Evolutionary conservation across 2,329 filamentous ascomycete species (phyloP).

Genomic region (Ophiostoma perfectum): DNA sequence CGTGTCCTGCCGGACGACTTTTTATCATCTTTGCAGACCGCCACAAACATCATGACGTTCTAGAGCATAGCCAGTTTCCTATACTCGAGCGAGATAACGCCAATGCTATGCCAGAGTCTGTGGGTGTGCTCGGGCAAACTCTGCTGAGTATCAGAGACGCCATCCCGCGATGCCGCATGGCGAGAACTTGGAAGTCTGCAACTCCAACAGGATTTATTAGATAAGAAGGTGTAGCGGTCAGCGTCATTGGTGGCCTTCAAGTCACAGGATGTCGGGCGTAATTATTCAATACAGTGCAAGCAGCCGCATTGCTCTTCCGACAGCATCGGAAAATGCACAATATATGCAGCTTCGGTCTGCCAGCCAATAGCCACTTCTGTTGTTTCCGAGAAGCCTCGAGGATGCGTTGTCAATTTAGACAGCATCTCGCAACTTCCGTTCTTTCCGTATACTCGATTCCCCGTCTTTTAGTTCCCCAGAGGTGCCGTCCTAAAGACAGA

Average conservation of each 20-base stretch:
- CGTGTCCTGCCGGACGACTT: neutral
- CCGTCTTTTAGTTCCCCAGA: too few relatives aligned
- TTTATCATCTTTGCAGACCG: neutral
- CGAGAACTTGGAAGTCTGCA: neutral
- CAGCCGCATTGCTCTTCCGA: neutral
- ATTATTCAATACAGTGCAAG: neutral
- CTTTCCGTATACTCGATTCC: neutral
- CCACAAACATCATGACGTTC: neutral
- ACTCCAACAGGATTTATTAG: neutral
- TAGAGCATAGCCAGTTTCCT: too few relatives aligned
- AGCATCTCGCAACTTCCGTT: neutral
- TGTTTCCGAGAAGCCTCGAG: neutral
- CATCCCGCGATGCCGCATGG: neutral
- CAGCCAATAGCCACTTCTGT: neutral
- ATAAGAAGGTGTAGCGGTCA: neutral
- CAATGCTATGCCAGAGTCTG: neutral
- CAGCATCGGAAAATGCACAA: neutral
- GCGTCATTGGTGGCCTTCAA: neutral
- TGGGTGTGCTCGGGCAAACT: neutral
- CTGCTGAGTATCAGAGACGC: neutral
- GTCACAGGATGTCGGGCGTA: neutral
- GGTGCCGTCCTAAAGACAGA: too few relatives aligned
- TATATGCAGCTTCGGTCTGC: neutral
- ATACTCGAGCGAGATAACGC: neutral
- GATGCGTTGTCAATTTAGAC: neutral